Evolutionary conservation across 768 basidiomycete genomes (phyloP).

Genomic region (Termitomyces heimii): DNA sequence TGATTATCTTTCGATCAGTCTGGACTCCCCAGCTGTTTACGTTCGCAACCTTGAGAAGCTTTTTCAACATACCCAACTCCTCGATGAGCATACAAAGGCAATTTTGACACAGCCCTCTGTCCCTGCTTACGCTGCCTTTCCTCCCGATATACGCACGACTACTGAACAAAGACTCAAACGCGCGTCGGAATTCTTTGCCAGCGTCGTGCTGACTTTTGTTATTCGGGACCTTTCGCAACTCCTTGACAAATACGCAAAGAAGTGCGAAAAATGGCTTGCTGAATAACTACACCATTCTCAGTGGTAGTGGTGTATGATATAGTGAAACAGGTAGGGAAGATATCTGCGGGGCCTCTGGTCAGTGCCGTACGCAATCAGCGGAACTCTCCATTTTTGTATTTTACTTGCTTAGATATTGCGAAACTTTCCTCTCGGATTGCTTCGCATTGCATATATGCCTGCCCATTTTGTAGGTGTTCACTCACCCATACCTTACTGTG

Average conservation of each 20-base stretch:
- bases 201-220: conserved; percentile 84
- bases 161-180: conserved; percentile 75
- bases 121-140: conserved; percentile 69
- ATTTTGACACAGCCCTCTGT: conserved; percentile 58
- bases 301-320: neutral
- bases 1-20: conserved; percentile 35
- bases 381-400: conserved; percentile 12
- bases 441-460: conserved; percentile 9
- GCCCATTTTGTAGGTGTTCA: conserved; percentile 7
- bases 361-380: conserved; percentile 3
- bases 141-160: conserved; percentile 52
- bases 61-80: conserved; percentile 69
- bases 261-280: conserved; percentile 88
- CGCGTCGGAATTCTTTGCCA: conserved; percentile 88
- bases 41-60: conserved; percentile 71
- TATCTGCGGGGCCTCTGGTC: conserved; percentile 2
- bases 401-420: conserved; percentile 10
- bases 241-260: conserved; percentile 90
- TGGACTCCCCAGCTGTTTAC: conserved; percentile 85
- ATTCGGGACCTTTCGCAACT: conserved; percentile 81
- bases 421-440: conserved; percentile 1
- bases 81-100: conserved; percentile 84
- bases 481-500: conserved; percentile 7
- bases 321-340: neutral
- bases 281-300: conserved; percentile 42